Percentiles rank a stretch among this genome's conserved stretches.
These are phyloP conservation scores for Neostapfia colusana DNA, from an alignment of 176 grass and related monocot species.

Conservation along the genomic window DNA sequence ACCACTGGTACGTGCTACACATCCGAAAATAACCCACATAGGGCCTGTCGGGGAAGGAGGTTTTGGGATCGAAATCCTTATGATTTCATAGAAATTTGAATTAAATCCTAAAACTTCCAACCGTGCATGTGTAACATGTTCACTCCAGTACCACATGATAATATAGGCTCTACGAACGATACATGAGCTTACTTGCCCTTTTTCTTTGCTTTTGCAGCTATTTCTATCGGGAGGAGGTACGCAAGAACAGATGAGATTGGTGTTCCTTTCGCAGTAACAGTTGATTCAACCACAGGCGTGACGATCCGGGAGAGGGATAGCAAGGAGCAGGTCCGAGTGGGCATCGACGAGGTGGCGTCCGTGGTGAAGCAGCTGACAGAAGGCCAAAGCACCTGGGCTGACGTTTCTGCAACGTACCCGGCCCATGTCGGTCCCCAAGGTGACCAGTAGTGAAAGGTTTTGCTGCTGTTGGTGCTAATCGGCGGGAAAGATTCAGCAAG, in stretches of 20 bases:
- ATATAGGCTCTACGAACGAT: too few species aligned
- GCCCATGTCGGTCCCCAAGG: neutral
- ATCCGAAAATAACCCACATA: neutral
- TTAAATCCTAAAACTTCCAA: neutral
- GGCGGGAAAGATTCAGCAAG: too few species aligned
- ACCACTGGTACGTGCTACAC: slow-evolving; percentile 51
- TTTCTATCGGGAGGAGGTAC: slow-evolving; percentile 71
- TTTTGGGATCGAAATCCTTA: neutral
- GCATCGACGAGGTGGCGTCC: slow-evolving; percentile 51
- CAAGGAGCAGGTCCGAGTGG: slow-evolving; percentile 70
- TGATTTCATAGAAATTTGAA: neutral
- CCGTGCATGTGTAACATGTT: neutral
- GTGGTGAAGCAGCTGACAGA: slow-evolving; percentile 66
- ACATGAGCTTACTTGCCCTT: neutral
- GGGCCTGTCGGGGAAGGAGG: neutral
- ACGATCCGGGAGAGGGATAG: slow-evolving; percentile 68
- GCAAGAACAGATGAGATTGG: slow-evolving; percentile 78
- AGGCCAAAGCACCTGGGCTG: slow-evolving; percentile 35
- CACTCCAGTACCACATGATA: too few species aligned
- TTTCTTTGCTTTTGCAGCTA: slow-evolving; percentile 40
- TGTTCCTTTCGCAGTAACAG: slow-evolving; percentile 70
- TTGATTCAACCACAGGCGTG: slow-evolving; percentile 51
- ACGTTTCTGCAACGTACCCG: neutral
- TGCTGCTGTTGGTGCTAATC: too few species aligned
- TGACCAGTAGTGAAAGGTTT: neutral